Base-by-base conservation (phyloP, 1,284 basidiomycete genomes). In the Ustilago crameri region DNA sequence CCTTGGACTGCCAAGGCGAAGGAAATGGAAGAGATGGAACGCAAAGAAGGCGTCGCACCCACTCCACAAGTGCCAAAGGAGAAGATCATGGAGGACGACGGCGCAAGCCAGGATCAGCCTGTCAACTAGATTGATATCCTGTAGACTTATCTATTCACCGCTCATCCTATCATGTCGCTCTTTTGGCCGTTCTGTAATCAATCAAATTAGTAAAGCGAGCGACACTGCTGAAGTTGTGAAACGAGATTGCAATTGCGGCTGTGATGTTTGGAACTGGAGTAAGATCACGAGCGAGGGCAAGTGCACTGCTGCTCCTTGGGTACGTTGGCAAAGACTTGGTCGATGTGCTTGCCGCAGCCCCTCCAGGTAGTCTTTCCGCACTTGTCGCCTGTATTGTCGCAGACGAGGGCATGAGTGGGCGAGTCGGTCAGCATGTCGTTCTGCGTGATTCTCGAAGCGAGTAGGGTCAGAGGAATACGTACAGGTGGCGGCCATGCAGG, bases 1-100 rank as follows among this genome's bases (percentile, higher is more conserved):
- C 76, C 81, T 0, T 83, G 82, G 82, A 67, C 54, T 18, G 55
- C 54, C 9, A 73, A 64, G 48, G 80, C 81, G 2, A 60, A 64
- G 32, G 77, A 80, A 60, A 64, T 78, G 76, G 61, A 74, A 52
- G 67, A 62, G 42, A 23, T 68, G 32, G 76, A 78, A 41, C 59
- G 66, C 9, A 37, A 48, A 5, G 76, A 78, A 47, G 38, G 57
- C 38, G 46, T 48, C n/a, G 26, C 30, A 7, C 9, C 51, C 0
- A 9, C 27, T 9, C 20, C 45, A 15, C 20, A 57, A 8, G 20
- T 40, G 20, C 48, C 51, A n/a, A 53, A 63, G 51, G 41, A 71
- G 0, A 68, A 58, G 59, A 56, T 60, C 51, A 64, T 58, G 54
- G 45, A 59, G 49, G 51, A 69, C 17, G 70, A 74, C 34, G 74